phyloP scores from a whole-genome alignment of 1,284 basidiomycete genomes.

The Kwoniella shivajii region DNA sequence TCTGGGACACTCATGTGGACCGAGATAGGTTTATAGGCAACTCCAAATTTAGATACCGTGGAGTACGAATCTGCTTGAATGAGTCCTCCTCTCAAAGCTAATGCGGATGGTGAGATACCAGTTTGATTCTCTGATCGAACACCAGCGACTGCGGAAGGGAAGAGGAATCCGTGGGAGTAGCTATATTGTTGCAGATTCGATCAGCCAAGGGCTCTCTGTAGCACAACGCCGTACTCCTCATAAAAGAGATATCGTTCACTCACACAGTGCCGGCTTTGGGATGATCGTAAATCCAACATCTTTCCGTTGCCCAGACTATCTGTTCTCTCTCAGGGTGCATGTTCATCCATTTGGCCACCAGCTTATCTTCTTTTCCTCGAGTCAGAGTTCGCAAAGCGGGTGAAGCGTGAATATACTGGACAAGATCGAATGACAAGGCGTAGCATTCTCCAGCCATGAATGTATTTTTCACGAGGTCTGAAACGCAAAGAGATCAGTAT shows the following conservation, averaged over 20 bases:
- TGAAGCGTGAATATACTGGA: constrained; percentile 82
- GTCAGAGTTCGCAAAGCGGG: constrained; percentile 67
- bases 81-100: constrained; percentile 28
- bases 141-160: constrained; percentile 81
- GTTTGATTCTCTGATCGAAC: constrained; percentile 58
- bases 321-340: constrained; percentile 77
- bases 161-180: constrained; percentile 96
- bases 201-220: not conserved
- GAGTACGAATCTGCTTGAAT: constrained; percentile 64
- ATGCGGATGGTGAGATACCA: constrained; percentile 24
- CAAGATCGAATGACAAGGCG: constrained; percentile 84
- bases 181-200: constrained; percentile 50
- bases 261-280: constrained; percentile 88
- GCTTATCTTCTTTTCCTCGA: constrained; percentile 91
- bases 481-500: not conserved
- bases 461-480: constrained; percentile 81
- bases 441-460: constrained; percentile 99
- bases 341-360: constrained; percentile 88
- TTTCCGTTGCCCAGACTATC: constrained; percentile 87
- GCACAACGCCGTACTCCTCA: not conserved
- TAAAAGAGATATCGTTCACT: constrained; percentile 43
- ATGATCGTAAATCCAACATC: constrained; percentile 98
- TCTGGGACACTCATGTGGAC: constrained; percentile 66
- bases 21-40: constrained; percentile 72
- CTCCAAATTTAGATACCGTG: constrained; percentile 82